A percentile compares a stretch with the other conserved stretches of the same genome.
Evolutionary conservation across 306 rosid species (phyloP).

Genomic region (Prunus armeniaca): DNA sequence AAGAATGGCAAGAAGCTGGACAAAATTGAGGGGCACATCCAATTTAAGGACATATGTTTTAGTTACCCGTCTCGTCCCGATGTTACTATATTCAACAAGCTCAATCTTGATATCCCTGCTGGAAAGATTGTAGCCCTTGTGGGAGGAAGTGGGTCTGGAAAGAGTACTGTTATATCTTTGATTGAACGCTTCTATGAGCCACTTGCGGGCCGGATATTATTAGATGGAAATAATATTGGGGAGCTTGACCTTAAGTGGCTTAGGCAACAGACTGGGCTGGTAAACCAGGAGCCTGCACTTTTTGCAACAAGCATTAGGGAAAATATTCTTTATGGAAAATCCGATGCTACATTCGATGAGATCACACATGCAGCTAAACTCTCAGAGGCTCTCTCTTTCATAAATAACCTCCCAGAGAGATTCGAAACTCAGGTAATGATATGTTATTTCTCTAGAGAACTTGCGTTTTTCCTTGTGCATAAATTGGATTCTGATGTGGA

Average conservation of each 20-base stretch:
- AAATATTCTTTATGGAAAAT: constrained; percentile 88
- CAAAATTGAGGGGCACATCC: constrained; percentile 76
- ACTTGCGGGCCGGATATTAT: constrained; percentile 61
- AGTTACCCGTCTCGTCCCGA: constrained; percentile 89
- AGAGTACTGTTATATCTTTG: constrained; percentile 82
- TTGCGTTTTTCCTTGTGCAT: not conserved
- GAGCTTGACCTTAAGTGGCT: constrained; percentile 89
- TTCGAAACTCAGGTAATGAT: constrained; percentile 81
- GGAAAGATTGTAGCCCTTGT: constrained; percentile 92
- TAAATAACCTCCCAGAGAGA: constrained; percentile 86
- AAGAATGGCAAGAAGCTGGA: constrained; percentile 49
- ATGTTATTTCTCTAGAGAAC: not conserved
- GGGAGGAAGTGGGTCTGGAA: constrained; percentile 97
- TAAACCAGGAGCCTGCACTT: constrained; percentile 96
- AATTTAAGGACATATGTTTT: constrained; percentile 67
- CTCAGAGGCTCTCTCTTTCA: constrained; percentile 82
- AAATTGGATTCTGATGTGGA: not conserved
- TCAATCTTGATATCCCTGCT: constrained; percentile 73
- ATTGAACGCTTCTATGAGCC: constrained; percentile 96
- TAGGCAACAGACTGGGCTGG: constrained; percentile 83
- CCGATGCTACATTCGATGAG: constrained; percentile 81
- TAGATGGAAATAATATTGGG: constrained; percentile 53
- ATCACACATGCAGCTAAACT: constrained; percentile 76
- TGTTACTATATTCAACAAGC: constrained; percentile 57
- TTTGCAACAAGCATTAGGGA: constrained; percentile 87